Conservation (phyloP, 192 early-diverging fungal genomes). For the Mortierella claussenii region DNA sequence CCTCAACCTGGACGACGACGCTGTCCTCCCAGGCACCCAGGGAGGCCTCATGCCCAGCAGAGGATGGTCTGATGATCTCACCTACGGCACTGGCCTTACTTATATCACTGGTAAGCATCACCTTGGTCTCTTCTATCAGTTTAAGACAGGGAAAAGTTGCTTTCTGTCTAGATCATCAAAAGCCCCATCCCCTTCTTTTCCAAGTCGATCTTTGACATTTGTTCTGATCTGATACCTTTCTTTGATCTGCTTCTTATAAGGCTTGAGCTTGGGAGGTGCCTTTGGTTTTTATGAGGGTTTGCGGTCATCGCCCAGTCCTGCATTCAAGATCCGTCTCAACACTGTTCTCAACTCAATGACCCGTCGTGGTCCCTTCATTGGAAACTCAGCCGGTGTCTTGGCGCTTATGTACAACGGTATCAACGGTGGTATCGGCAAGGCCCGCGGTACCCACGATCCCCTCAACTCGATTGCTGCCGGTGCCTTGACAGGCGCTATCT, state of each 20-base stretch:
- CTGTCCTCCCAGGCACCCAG: conserved; percentile 44
- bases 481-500: conserved; percentile 78
- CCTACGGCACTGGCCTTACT: conserved; percentile 85
- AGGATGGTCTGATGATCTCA: conserved; percentile 83
- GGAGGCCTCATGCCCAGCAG: conserved; percentile 73
- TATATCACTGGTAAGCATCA: conserved; percentile 76
- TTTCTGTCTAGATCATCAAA: not conserved
- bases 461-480: conserved; percentile 78
- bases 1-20: conserved; percentile 58
- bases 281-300: conserved; percentile 84
- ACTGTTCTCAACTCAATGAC: conserved; percentile 85
- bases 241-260: conserved; percentile 5
- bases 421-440: conserved; percentile 71
- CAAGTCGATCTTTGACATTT: no score
- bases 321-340: conserved; percentile 84
- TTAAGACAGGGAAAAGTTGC: not conserved
- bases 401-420: conserved; percentile 87
- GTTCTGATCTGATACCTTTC: no score
- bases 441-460: conserved; percentile 71
- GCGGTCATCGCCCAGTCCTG: conserved; percentile 62
- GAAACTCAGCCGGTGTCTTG: conserved; percentile 83
- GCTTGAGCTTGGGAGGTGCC: conserved; percentile 73
- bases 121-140: no score
- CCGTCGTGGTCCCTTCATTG: conserved; percentile 85
- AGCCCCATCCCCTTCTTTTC: no score